Base-by-base conservation (phyloP, 2,329 filamentous ascomycete genomes). In the Monosporascus cannonballus region DNA sequence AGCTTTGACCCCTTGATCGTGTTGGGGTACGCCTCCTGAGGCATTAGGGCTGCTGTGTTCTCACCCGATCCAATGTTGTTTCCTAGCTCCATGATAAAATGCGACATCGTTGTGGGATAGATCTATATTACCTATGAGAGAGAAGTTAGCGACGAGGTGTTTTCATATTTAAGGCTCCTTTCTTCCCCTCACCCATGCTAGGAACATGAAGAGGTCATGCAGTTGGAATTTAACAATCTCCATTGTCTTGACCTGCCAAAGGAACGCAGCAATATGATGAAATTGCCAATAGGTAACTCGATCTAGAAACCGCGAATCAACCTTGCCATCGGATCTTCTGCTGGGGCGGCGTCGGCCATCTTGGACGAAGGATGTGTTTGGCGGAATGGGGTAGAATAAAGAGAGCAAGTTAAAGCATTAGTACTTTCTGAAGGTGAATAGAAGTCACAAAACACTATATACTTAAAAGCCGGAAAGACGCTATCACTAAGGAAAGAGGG, bases 261-360 rank as follows among this genome's bases (percentile, higher is more conserved):
- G 14, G 51, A 39, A 2, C 52, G 52, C 4, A 54, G 18, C 36
- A 51, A 11, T 11, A 54, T 27, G 24, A 54, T 30, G 20, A 49
- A 11, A 17, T 39, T 48, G 7, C 52, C 52, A 24, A 54, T 22
- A 15, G 49, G 39, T 37, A 51, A 54, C 37, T 51, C 49, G 6
- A 30, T 27, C 52, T 49, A 54, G 8, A 51, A 30, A 30, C 51
- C 51, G n/a, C n/a, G 20, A 24, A 24, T 44, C n/a, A 44, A 20
- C 15, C 6, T 5, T 24, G 20, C 24, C 3, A 44, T 6, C 17
- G 41, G 8, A 22, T 20, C 18, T 8, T 22, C 20, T 22, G 3
- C 20, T 22, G 20, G 20, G 20, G 20, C 20, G 20, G 20, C 20
- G 3, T 22, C 20, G 20, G n/a, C 41, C 41, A 44, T 44, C 6